phyloP scores from a whole-genome alignment of 2,329 filamentous ascomycete species.

The Claviceps purpurea region DNA sequence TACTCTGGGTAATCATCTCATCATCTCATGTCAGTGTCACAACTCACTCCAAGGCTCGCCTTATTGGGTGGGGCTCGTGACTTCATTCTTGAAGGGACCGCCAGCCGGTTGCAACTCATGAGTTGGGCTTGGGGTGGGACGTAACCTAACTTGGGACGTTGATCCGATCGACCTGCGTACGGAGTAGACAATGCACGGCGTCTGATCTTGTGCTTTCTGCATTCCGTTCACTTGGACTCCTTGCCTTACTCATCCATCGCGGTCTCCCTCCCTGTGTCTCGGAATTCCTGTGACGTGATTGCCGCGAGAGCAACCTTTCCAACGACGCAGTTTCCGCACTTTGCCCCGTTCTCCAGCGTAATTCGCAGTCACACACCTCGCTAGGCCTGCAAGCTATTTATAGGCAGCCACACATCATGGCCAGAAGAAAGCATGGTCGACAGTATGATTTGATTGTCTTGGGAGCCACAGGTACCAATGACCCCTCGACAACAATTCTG shows the following conservation, averaged over 20 bases:
- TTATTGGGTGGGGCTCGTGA: too few relatives aligned
- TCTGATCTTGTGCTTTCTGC: too few relatives aligned
- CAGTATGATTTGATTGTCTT: constrained; percentile 45
- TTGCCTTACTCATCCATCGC: too few relatives aligned
- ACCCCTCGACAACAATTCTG: constrained; percentile 6
- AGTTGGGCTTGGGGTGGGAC: not conserved
- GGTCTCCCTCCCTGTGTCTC: not conserved
- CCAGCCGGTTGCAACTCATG: not conserved
- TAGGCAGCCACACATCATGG: constrained; percentile 20
- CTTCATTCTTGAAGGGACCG: too few relatives aligned
- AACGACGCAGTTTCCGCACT: not conserved
- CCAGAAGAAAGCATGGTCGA: constrained; percentile 35
- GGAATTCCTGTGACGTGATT: not conserved
- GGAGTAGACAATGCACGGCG: too few relatives aligned
- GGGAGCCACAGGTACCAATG: constrained; percentile 37
- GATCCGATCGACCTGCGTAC: not conserved
- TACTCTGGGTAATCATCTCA: too few relatives aligned
- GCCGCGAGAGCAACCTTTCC: not conserved
- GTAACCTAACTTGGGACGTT: not conserved
- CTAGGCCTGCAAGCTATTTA: not conserved
- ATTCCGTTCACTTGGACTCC: too few relatives aligned
- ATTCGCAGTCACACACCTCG: not conserved
- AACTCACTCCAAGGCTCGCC: too few relatives aligned
- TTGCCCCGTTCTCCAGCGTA: not conserved
- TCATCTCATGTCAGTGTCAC: too few relatives aligned